Conservation (phyloP, 2,329 filamentous ascomycete species). For the Monilinia vaccinii-corymbosi region DNA sequence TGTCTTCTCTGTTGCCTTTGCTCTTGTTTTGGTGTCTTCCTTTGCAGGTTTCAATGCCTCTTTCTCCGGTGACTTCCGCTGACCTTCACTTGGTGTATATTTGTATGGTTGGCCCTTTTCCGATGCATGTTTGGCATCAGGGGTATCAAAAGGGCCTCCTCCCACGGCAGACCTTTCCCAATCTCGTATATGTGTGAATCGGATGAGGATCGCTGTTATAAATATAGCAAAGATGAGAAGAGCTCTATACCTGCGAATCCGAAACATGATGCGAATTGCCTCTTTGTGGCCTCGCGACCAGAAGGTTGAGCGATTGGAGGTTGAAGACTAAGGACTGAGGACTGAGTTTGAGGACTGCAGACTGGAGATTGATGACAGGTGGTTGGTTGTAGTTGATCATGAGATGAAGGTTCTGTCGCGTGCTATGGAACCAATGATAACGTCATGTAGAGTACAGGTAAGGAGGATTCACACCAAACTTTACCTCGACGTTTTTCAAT, state of each 20-base stretch:
- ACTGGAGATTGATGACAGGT: neutral
- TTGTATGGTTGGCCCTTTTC: neutral
- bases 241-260: conserved; percentile 52
- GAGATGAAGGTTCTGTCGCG: neutral
- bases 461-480: too few relatives aligned
- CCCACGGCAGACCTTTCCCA: conserved; percentile 12
- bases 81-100: neutral
- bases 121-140: conserved; percentile 4
- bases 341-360: too few relatives aligned
- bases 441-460: neutral
- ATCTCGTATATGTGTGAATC: conserved; percentile 14
- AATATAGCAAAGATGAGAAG: conserved; percentile 32
- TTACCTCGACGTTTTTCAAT: too few relatives aligned
- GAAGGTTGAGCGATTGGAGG: neutral
- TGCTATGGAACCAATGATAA: neutral
- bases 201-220: conserved; percentile 15
- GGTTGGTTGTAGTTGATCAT: neutral
- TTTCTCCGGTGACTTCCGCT: neutral
- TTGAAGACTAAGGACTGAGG: too few relatives aligned
- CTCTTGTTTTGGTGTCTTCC: neutral
- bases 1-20: neutral
- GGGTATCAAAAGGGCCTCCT: conserved; percentile 7
- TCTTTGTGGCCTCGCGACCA: conserved; percentile 6
- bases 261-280: conserved; percentile 38
- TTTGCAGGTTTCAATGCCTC: neutral